A percentile compares a stretch with the other conserved stretches of the same genome.
These are phyloP conservation scores for Primulina huaijiensis DNA, from an alignment of 257 asterid genomes.

Conservation along the genomic window DNA sequence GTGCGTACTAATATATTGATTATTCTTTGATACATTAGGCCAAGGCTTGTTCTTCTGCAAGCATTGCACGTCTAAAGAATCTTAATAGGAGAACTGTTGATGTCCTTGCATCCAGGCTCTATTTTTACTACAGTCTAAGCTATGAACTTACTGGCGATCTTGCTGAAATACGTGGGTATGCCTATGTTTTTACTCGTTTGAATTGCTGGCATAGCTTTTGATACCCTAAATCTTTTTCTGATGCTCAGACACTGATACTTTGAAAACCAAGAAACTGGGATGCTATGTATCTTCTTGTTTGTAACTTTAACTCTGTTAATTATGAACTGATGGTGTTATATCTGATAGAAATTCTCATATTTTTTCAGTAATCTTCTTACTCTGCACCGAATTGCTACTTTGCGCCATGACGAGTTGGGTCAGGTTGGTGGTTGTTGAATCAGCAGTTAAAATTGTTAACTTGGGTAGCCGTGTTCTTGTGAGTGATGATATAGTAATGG, in stretches of 20 bases:
- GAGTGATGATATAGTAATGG: conserved; percentile 17
- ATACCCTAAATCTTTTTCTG: conserved; percentile 8
- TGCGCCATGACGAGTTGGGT: conserved; percentile 95
- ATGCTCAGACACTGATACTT: conserved; percentile 6
- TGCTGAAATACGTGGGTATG: conserved; percentile 77
- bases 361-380: conserved; percentile 73
- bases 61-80: conserved; percentile 61
- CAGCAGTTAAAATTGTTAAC: conserved; percentile 16
- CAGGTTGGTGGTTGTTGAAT: conserved; percentile 57
- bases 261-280: neutral
- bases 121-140: conserved; percentile 70
- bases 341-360: conserved; percentile 31
- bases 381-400: conserved; percentile 86
- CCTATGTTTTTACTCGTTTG: conserved; percentile 12
- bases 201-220: conserved; percentile 6
- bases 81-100: conserved; percentile 67
- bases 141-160: conserved; percentile 76
- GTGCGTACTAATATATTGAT: conserved; percentile 7
- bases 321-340: conserved; percentile 2
- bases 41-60: conserved; percentile 69
- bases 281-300: conserved; percentile 1
- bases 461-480: conserved; percentile 12
- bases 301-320: neutral
- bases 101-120: conserved; percentile 71
- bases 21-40: conserved; percentile 44